Conservation (phyloP, 495 filamentous ascomycete genomes). For the Neurospora sp. region DNA sequence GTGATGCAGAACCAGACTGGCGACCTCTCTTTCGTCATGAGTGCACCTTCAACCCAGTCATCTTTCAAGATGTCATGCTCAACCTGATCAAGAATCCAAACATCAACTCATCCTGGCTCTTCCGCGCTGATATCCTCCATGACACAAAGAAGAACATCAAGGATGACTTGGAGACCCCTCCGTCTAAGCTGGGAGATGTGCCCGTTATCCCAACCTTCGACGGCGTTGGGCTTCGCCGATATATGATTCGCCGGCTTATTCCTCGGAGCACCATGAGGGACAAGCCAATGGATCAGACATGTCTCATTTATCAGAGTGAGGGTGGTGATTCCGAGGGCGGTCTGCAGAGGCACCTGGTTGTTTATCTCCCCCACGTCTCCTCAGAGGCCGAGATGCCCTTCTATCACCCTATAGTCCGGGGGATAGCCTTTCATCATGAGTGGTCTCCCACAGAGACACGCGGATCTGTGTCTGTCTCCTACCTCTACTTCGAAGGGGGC, state of each 20-base stretch:
- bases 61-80: conserved; percentile 54
- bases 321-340: conserved; percentile 1
- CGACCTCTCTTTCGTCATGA: conserved; percentile 37
- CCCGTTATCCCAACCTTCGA: conserved; percentile 10
- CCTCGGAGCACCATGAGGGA: conserved; percentile 75
- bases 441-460: conserved; percentile 30
- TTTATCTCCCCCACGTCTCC: conserved; percentile 68
- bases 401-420: conserved; percentile 71
- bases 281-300: conserved; percentile 65
- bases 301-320: conserved; percentile 48
- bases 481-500: conserved; percentile 45
- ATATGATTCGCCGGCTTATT: conserved; percentile 62
- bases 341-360: conserved; percentile 44
- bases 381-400: conserved; percentile 58
- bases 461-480: conserved; percentile 57
- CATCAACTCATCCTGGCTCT: conserved; percentile 70
- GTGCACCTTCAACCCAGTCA: conserved; percentile 48
- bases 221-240: conserved; percentile 23
- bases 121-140: conserved; percentile 77
- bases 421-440: conserved; percentile 64
- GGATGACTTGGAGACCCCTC: conserved; percentile 2
- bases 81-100: conserved; percentile 80
- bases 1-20: conserved; percentile 29
- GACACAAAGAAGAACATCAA: conserved; percentile 14
- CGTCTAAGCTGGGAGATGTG: conserved; percentile 3